These are phyloP conservation scores for Nasturtium officinale DNA, from an alignment of 345 rosid genomes.

Conservation along the genomic window DNA sequence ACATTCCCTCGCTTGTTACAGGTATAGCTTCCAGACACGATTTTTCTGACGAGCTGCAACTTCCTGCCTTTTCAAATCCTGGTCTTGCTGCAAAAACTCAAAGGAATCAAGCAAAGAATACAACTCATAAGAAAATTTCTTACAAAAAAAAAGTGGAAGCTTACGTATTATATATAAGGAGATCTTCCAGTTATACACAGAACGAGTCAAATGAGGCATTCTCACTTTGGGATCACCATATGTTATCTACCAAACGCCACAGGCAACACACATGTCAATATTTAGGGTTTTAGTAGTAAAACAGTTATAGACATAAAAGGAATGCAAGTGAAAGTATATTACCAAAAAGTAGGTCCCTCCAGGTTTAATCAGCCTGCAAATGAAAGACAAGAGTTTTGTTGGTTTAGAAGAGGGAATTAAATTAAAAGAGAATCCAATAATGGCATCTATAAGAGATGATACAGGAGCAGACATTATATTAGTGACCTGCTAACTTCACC, in stretches of 20 bases:
- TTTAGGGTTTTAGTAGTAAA: neutral
- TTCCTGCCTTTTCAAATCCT: conserved; percentile 59
- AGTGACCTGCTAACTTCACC: conserved; percentile 95
- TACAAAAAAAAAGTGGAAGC: conserved; percentile 31
- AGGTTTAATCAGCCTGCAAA: conserved; percentile 80
- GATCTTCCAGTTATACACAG: conserved; percentile 72
- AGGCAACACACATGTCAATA: conserved; percentile 18
- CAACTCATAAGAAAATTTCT: neutral
- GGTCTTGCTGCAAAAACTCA: conserved; percentile 73
- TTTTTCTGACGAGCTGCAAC: conserved; percentile 47
- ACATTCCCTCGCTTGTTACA: conserved; percentile 61
- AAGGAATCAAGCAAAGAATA: neutral
- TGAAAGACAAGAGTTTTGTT: conserved; percentile 26
- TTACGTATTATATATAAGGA: conserved; percentile 78
- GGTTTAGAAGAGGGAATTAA: neutral
- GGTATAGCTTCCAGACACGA: conserved; percentile 72
- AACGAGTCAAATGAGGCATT: conserved; percentile 75
- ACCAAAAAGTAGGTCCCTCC: conserved; percentile 93
- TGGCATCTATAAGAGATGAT: conserved; percentile 6
- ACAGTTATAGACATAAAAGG: neutral
- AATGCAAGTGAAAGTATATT: conserved; percentile 28
- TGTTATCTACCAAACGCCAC: conserved; percentile 63
- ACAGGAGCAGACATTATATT: conserved; percentile 14
- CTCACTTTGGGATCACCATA: conserved; percentile 93
- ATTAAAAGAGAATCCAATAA: conserved; percentile 15